A percentile compares a stretch with the other conserved stretches of the same genome.
These are phyloP conservation scores for Pleodorina starrii DNA, from an alignment of 139 green algal species.

Conservation along the genomic window DNA sequence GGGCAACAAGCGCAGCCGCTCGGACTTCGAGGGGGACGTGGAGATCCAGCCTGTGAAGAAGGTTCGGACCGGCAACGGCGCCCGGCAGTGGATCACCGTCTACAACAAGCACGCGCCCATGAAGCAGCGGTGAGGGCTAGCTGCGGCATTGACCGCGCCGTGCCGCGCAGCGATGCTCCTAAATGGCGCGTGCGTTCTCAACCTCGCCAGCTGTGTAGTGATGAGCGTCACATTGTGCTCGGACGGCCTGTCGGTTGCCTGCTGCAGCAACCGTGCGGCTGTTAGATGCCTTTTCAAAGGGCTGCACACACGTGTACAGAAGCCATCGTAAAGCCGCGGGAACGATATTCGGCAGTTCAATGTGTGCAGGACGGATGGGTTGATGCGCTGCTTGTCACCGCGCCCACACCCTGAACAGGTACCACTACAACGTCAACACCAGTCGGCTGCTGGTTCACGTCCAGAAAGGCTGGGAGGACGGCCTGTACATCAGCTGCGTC, in stretches of 20 bases:
- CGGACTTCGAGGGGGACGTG: constrained; percentile 68
- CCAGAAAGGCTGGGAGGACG: constrained; percentile 75
- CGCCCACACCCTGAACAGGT: constrained; percentile 62
- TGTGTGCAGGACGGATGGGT: too few species aligned
- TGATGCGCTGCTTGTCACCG: background rate
- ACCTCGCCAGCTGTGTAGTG: too few species aligned
- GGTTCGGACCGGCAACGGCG: constrained; percentile 94
- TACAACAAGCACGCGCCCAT: constrained; percentile 99
- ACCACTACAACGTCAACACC: constrained; percentile 99
- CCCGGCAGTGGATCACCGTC: constrained; percentile 99
- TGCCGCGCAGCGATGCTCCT: too few species aligned
- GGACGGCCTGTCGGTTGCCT: background rate
- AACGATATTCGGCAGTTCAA: too few species aligned
- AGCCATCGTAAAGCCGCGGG: too few species aligned
- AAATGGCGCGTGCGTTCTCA: too few species aligned
- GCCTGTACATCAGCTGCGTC: constrained; percentile 95
- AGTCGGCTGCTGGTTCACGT: constrained; percentile 92
- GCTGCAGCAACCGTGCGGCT: too few species aligned
- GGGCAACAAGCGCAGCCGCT: constrained; percentile 91
- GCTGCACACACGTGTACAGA: too few species aligned
- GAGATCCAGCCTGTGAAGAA: constrained; percentile 89
- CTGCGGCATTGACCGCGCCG: too few species aligned
- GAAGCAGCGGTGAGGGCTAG: constrained; percentile 92
- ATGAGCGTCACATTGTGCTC: too few species aligned
- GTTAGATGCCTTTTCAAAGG: too few species aligned